Evolutionary conservation across 2,329 filamentous ascomycete genomes (phyloP), one percentile per base, ranked within the genome.

Genomic region (Seiridium unicorne): DNA sequence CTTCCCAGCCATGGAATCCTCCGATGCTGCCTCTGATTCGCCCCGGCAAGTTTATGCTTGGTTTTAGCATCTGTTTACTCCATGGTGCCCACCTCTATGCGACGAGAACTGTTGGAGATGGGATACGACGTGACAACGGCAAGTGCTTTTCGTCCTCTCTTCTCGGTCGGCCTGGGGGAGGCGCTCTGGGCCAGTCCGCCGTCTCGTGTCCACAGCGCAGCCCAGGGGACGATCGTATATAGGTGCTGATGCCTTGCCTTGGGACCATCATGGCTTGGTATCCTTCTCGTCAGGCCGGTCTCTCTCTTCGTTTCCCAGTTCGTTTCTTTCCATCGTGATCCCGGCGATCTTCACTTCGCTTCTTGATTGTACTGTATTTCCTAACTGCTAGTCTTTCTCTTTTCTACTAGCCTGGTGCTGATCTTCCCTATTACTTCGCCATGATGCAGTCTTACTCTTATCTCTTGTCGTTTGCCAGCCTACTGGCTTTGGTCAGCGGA

Each of bases 391-490:
- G 53, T 60, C 60, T 31, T 62, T 60, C 54, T 46, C 51, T 60
- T 62, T 36, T 46, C 32, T 51, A 18, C 38, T 56, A 55, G 64
- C 64, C 69, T 65, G 64, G 72, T 74, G 72, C 73, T 70, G 69
- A 68, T 63, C 64, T 65, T 64, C 60, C 55, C 18, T 6, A 64
- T 62, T 57, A 64, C 56, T 63, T 63, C 61, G 42, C 61, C 69
- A 77, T 68, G 35, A 79, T 79, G 75, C 67, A 69, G 66, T 75
- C 72, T 51, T 69, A 71, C 61, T 69, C 69, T 44, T 70, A 65
- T 60, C 62, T 72, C 55, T 65, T 76, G 58, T 73, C 72, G 44
- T 62, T 74, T 61, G 67, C 71, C 60, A 70, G 72, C 64, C 62
- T 78, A 60, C 48, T 75, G 63, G 68, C 73, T 32, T 59, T 79